Conservation (phyloP, 371 early-diverging fungal species). For the Neoconidiobolus thromboides region DNA sequence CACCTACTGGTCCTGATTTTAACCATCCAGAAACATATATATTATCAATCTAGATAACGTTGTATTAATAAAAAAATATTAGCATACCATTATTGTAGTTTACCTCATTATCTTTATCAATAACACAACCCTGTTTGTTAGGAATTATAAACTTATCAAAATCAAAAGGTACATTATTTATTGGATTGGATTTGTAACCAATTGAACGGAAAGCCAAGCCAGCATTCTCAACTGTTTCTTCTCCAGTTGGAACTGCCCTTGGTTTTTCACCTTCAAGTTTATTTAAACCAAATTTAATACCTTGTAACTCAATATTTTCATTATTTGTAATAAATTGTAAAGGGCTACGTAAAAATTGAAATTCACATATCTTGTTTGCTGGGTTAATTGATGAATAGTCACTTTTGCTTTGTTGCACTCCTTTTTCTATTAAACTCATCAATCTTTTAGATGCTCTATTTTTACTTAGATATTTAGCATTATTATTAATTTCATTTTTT, state of each 20-base stretch:
- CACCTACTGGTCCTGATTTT: conserved; percentile 85
- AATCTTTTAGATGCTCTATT: conserved; percentile 53
- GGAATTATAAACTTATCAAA: conserved; percentile 44
- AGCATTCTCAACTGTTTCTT: conserved; percentile 24
- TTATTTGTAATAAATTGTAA: conserved; percentile 16
- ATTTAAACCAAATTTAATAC: conserved; percentile 47
- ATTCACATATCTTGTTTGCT: conserved; percentile 36
- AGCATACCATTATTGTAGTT: too few relatives aligned
- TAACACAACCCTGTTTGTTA: conserved; percentile 29
- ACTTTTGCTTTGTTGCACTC: too few relatives aligned
- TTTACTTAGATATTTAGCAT: conserved; percentile 16
- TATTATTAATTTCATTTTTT: conserved; percentile 12
- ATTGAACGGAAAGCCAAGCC: conserved; percentile 63
- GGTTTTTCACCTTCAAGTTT: conserved; percentile 34
- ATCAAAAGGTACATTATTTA: conserved; percentile 67
- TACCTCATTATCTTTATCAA: too few relatives aligned
- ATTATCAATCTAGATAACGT: conserved; percentile 23
- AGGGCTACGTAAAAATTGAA: conserved; percentile 61
- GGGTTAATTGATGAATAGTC: too few relatives aligned
- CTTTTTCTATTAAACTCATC: conserved; percentile 19
- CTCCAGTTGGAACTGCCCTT: conserved; percentile 34
- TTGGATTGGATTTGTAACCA: conserved; percentile 60
- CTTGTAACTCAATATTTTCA: conserved; percentile 8
- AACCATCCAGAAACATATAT: conserved; percentile 86
- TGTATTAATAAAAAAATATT: too few relatives aligned